Percentiles rank a stretch among this genome's conserved stretches.
Evolutionary conservation across 306 rosid genomes (phyloP).

Genomic region (Citrullus colocynthis): DNA sequence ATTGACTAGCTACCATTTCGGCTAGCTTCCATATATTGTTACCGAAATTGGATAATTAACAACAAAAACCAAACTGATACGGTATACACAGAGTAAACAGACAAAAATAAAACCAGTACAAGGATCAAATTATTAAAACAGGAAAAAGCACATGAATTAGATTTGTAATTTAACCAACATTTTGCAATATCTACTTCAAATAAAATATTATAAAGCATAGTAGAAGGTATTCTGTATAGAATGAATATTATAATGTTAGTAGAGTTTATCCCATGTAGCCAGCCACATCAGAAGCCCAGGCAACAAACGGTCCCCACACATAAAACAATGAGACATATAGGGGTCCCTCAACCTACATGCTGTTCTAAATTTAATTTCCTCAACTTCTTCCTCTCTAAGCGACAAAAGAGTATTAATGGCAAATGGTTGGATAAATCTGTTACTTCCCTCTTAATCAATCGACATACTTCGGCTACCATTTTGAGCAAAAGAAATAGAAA

Average conservation of each 20-base stretch:
- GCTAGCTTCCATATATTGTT: background rate
- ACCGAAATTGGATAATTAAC: background rate
- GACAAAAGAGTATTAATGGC: background rate
- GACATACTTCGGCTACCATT: background rate
- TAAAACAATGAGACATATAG: background rate
- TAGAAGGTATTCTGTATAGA: background rate
- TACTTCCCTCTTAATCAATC: background rate
- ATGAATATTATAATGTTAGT: background rate
- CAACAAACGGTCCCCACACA: background rate
- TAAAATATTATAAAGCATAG: background rate
- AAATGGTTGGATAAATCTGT: background rate
- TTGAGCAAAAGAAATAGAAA: background rate
- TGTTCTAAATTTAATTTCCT: background rate
- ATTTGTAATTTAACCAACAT: background rate
- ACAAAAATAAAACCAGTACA: background rate
- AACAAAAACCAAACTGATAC: background rate
- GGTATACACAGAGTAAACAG: background rate
- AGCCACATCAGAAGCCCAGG: background rate
- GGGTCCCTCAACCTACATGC: background rate
- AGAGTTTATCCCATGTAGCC: background rate
- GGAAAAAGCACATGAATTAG: background rate
- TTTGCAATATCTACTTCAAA: background rate
- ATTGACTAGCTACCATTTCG: background rate
- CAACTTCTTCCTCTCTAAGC: background rate
- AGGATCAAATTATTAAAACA: background rate